These are phyloP conservation scores for Gaeumannomyces sp. DNA, from an alignment of 2,329 filamentous ascomycete species.

Conservation along the genomic window DNA sequence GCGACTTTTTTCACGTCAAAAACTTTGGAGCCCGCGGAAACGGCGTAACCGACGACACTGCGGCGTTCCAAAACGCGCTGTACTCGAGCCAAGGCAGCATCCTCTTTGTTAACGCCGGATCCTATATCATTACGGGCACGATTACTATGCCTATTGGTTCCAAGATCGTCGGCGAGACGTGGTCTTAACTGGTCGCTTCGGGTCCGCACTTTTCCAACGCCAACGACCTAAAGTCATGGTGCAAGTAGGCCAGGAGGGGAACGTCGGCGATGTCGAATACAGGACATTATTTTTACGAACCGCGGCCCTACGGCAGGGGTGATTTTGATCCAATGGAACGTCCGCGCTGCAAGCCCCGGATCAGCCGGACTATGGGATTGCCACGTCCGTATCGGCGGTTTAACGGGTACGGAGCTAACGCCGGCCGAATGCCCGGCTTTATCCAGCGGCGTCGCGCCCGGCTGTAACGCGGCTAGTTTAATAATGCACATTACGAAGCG, in stretches of 20 bases:
- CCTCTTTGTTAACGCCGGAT: slow-evolving; percentile 16
- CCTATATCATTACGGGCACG: slow-evolving; percentile 38
- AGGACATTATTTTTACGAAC: slow-evolving; percentile 54
- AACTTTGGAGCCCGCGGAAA: slow-evolving; percentile 32
- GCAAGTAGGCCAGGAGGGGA: slow-evolving; percentile 54
- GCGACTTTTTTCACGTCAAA: slow-evolving; percentile 15
- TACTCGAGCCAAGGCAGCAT: slow-evolving; percentile 31
- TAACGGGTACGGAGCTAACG: slow-evolving; percentile 58
- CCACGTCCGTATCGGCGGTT: slow-evolving; percentile 64
- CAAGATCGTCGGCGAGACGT: slow-evolving; percentile 64
- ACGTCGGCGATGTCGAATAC: slow-evolving; percentile 61
- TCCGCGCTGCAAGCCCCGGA: slow-evolving; percentile 48
- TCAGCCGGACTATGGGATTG: slow-evolving; percentile 62
- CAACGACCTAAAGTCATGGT: slow-evolving; percentile 53
- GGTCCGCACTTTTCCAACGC: slow-evolving; percentile 39
- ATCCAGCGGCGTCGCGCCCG: slow-evolving; percentile 37
- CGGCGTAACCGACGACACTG: slow-evolving; percentile 26
- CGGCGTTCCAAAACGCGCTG: slow-evolving; percentile 40
- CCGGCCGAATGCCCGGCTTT: slow-evolving; percentile 54
- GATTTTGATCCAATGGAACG: slow-evolving; percentile 67
- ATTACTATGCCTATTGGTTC: slow-evolving; percentile 50
- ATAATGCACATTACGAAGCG: slow-evolving; percentile 36
- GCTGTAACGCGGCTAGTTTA: slow-evolving; percentile 26
- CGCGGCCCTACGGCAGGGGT: slow-evolving; percentile 52
- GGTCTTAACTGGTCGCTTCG: slow-evolving; percentile 61